A percentile compares a stretch with the other conserved stretches of the same genome.
Evolutionary conservation across 805 yeast genomes (phyloP).

Genomic region (Ogataea sp.): DNA sequence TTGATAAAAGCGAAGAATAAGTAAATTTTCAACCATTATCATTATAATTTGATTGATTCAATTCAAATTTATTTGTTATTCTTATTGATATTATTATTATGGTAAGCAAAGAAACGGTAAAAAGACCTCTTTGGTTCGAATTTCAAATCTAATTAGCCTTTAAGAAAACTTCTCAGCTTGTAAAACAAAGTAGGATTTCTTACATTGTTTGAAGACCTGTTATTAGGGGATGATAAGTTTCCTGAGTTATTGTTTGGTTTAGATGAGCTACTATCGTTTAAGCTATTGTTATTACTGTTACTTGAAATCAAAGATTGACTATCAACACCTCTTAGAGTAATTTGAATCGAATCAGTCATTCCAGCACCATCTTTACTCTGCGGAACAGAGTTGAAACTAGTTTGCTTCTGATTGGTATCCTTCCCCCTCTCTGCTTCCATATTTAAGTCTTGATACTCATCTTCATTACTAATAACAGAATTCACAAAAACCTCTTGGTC

Average conservation of each 20-base stretch:
- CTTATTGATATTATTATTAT: neutral
- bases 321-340: conserved; percentile 7
- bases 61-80: too few relatives aligned
- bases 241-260: conserved; percentile 1
- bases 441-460: neutral
- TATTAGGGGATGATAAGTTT: neutral
- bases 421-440: too few relatives aligned
- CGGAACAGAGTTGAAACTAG: too few relatives aligned
- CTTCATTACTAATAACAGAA: neutral
- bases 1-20: too few relatives aligned
- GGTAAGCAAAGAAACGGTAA: too few relatives aligned
- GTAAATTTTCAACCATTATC: too few relatives aligned
- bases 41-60: too few relatives aligned
- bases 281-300: conserved; percentile 1
- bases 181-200: conserved; percentile 4
- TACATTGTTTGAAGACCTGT: conserved; percentile 6
- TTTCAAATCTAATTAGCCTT: neutral
- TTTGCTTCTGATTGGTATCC: too few relatives aligned
- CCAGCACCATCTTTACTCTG: neutral
- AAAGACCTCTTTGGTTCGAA: too few relatives aligned
- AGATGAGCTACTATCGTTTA: neutral
- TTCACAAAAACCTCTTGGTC: conserved; percentile 3
- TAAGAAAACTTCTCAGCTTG: conserved; percentile 16
- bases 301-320: conserved; percentile 11
- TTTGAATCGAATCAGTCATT: neutral